Base-by-base conservation (phyloP, 257 asterid species). In the Plantago ovata region DNA sequence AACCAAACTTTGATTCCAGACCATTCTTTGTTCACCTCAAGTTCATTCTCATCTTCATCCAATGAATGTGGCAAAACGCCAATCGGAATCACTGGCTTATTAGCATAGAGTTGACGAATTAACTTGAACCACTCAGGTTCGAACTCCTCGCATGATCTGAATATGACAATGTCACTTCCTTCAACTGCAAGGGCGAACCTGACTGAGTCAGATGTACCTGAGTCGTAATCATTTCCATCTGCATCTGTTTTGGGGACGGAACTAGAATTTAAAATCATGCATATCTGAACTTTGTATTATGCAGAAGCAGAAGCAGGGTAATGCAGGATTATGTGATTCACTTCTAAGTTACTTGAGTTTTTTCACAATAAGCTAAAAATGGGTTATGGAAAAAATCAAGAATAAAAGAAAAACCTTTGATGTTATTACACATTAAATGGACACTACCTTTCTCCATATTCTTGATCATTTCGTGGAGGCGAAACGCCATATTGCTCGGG, bases 71-170 rank as follows among this genome's bases (percentile, higher is more conserved):
- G 95, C 21, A 91, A 47, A 51, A 69, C 74, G 6, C 98, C 96
- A 0, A 78, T 51, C 1, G 95, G 80, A 21, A 87, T 63, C 4
- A 87, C 70, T 22, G 96, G 94, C 63, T 77, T 82, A 28, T 68
- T 64, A 72, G 12, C 18, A 50, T 82, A 87, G 21, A 84, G 76
- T 55, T 71, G 52, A 18, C 24, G 47, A 38, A 84, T 54, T 24
- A 84, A 75, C 20, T 75, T 56, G 40, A 90, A 79, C 94, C 95
- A 90, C 65, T 84, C 94, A 0, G 89, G 87, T 58, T 87, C 95
- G 21, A 90, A 87, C 65, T 87, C 91, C 12, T 53, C 56, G 18
- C 83, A 81, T 3, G 89, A 87, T 76, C 95, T 67, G 48, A 90
- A 77, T 13, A 80, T 72, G 41, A 79, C 77, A 3, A 82, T 50